phyloP scores from a whole-genome alignment of 2,329 filamentous ascomycete genomes.

The Sporothrix globosa region DNA sequence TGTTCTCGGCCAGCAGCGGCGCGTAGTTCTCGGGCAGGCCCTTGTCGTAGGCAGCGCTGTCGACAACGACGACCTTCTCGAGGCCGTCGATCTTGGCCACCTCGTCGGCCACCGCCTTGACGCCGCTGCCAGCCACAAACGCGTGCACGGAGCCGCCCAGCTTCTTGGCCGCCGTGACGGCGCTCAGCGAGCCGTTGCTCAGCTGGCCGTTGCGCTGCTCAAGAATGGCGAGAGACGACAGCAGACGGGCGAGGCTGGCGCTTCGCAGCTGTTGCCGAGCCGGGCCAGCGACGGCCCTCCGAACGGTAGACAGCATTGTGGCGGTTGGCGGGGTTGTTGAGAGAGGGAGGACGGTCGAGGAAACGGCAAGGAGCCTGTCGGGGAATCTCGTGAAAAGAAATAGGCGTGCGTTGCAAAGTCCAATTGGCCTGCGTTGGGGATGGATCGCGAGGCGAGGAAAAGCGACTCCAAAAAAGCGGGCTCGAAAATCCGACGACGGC shows the following conservation, averaged over 20 bases:
- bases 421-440: not conserved
- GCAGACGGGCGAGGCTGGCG: constrained; percentile 67
- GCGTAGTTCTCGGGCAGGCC: constrained; percentile 92
- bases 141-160: constrained; percentile 83
- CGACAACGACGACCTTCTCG: constrained; percentile 86
- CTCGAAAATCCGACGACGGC: constrained; percentile 28
- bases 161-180: constrained; percentile 83
- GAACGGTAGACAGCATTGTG: constrained; percentile 36
- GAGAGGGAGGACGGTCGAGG: not conserved
- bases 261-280: constrained; percentile 37
- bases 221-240: constrained; percentile 87
- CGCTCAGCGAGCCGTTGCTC: constrained; percentile 77
- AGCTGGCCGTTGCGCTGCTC: constrained; percentile 92
- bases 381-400: not conserved
- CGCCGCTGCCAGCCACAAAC: constrained; percentile 81
- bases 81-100: constrained; percentile 87
- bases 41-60: constrained; percentile 92
- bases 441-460: constrained; percentile 8
- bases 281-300: constrained; percentile 29
- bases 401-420: not conserved
- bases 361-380: no score
- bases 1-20: constrained; percentile 91
- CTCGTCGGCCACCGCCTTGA: constrained; percentile 76
- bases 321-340: not conserved
- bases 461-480: constrained; percentile 21